Conservation (phyloP, 1,284 basidiomycete species). For the Stygiomarasmius scandens region DNA sequence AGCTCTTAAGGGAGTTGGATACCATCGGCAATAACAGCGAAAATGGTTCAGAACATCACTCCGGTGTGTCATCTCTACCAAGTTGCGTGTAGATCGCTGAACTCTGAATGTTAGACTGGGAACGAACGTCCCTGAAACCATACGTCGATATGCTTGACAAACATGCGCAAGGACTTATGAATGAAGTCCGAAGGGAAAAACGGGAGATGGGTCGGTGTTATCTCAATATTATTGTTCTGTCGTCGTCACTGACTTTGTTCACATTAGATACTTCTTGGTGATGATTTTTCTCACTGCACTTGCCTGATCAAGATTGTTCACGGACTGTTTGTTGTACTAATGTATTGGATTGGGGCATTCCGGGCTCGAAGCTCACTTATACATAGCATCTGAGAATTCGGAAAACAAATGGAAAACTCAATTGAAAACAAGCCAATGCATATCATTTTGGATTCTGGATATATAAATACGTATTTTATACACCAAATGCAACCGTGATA, state of each 20-base stretch:
- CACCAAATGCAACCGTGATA: no score
- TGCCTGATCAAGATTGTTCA: no score
- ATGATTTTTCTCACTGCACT: neutral
- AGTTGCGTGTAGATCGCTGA: neutral
- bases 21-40: conserved; percentile 32
- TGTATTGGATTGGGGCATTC: no score
- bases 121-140: conserved; percentile 78
- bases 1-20: conserved; percentile 83
- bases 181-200: conserved; percentile 56
- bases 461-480: no score
- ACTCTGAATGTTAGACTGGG: conserved; percentile 52
- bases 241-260: neutral
- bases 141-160: conserved; percentile 91
- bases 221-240: neutral
- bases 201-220: conserved; percentile 44
- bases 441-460: no score
- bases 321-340: neutral
- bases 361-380: no score
- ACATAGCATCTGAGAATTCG: no score
- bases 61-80: conserved; percentile 39
- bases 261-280: conserved; percentile 15
- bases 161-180: conserved; percentile 65
- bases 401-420: no score
- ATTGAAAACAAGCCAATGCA: no score
- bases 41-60: conserved; percentile 44